Evolutionary conservation across 1,284 basidiomycete species (phyloP).

Genomic region (Pyrrhoderma lamaoense): DNA sequence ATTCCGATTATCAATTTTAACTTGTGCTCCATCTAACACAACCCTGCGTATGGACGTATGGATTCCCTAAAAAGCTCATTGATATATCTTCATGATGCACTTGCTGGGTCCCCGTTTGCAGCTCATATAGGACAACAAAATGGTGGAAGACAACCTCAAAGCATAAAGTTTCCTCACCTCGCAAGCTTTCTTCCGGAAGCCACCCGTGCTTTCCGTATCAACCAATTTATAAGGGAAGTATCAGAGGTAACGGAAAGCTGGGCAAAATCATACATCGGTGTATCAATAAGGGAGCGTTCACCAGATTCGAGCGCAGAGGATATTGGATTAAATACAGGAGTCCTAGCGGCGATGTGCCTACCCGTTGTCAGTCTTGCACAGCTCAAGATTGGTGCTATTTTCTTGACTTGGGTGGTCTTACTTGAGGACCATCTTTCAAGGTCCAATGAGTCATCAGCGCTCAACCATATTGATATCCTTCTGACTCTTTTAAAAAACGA

Average conservation of each 20-base stretch:
- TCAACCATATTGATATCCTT: not conserved
- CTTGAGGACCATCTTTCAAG: constrained; percentile 3
- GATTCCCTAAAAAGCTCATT: no score
- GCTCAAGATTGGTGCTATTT: constrained; percentile 10
- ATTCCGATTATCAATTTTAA: no score
- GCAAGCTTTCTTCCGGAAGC: constrained; percentile 1
- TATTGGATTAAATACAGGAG: constrained; percentile 3
- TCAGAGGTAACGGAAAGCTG: constrained; percentile 3
- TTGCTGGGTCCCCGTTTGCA: not conserved
- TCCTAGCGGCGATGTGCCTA: constrained; percentile 13
- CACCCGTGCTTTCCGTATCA: constrained; percentile 8
- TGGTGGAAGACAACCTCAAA: not conserved
- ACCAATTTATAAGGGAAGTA: constrained; percentile 1
- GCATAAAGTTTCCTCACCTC: constrained; percentile 5
- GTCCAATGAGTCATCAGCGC: not conserved
- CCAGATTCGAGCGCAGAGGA: not conserved
- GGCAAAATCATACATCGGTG: not conserved
- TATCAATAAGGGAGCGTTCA: not conserved
- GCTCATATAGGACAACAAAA: not conserved
- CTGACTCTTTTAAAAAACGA: not conserved
- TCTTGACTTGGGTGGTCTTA: constrained; percentile 9
- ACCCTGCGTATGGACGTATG: no score
- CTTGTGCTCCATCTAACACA: no score
- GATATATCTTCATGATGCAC: not conserved
- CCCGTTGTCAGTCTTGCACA: constrained; percentile 3